Evolutionary conservation across 441 rosid genomes (phyloP), one percentile per base, ranked within the genome.

Genomic region (Monsonia emarginata): DNA sequence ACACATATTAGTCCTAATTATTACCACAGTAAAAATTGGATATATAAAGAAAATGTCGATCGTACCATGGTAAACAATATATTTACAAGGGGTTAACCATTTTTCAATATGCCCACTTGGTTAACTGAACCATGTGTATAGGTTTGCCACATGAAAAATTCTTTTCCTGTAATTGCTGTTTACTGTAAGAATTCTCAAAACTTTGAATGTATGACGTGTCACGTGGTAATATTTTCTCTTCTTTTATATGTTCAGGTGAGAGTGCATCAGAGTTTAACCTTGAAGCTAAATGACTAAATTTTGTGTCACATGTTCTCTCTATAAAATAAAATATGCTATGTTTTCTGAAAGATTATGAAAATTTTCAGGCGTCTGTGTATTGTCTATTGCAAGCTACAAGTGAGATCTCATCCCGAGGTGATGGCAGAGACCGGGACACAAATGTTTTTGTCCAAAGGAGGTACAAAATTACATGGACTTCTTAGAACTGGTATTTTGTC

Each of bases 351-450:
- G 65, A 64, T 72, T 66, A 40, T 84, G 62, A 72, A 54, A 71
- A 64, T 78, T 83, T 64, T 67, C 86, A 95, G 99, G 97, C 92
- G 73, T 79, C 99, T 52, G 92, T 82, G 46, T 87, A 82, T 82
- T 85, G 84, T 73, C 81, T 91, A 69, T 72, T 95, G 79, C 95
- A 85, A 91, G 99, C 99, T 73, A 96, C 93, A 42, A 81, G 79
- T 56, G 97, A 91, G 78, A 91, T 88, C 80, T 81, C 97, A 66
- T 85, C 89, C 48, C 87, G 80, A 63, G 92, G 95, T 67, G 83
- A 86, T 82, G 81, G 85, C 64, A 82, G 91, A 80, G 97, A 95
- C 74, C 82, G 82, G 69, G 97, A 88, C 75, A 63, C 77, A 65
- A 82, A 83, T 74, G 81, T 86, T 79, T 91, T 89, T 77, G 89